Evolutionary conservation across 805 yeast species (phyloP).

Genomic region (Blastobotrys robertii): DNA sequence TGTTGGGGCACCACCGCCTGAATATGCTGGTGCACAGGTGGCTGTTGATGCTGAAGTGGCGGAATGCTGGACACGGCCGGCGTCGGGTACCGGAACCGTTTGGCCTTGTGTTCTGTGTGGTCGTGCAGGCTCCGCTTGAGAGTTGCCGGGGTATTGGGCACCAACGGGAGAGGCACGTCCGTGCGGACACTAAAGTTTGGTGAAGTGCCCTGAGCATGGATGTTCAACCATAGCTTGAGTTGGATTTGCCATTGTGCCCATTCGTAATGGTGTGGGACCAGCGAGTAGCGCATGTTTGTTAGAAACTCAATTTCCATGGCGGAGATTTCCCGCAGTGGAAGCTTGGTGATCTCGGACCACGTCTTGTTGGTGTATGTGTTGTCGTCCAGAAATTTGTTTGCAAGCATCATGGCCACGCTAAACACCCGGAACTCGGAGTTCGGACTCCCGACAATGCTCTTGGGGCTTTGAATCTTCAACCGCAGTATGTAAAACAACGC

Average conservation of each 20-base stretch:
- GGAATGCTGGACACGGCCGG: not conserved
- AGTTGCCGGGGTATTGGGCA: not conserved
- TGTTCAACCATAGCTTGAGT: constrained; percentile 15
- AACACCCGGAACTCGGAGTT: constrained; percentile 32
- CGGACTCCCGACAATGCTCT: constrained; percentile 20
- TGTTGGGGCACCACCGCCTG: not conserved
- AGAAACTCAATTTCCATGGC: constrained; percentile 63
- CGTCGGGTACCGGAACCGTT: not conserved
- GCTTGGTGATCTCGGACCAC: constrained; percentile 85
- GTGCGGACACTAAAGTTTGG: not conserved
- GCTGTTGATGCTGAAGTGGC: not conserved
- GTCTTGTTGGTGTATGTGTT: constrained; percentile 85
- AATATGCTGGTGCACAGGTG: not conserved
- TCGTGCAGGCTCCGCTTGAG: not conserved
- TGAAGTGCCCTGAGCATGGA: constrained; percentile 8
- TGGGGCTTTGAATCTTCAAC: constrained; percentile 17
- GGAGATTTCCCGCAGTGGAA: constrained; percentile 48
- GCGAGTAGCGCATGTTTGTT: constrained; percentile 44
- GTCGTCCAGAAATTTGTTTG: constrained; percentile 89
- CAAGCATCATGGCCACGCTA: constrained; percentile 61
- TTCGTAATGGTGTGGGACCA: constrained; percentile 30
- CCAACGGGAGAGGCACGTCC: not conserved
- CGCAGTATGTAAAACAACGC: constrained; percentile 27
- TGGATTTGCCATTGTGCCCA: constrained; percentile 22
- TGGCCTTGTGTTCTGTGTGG: not conserved